Evolutionary conservation across 2,329 filamentous ascomycete species (phyloP).

Genomic region (Talaromyces sp.): DNA sequence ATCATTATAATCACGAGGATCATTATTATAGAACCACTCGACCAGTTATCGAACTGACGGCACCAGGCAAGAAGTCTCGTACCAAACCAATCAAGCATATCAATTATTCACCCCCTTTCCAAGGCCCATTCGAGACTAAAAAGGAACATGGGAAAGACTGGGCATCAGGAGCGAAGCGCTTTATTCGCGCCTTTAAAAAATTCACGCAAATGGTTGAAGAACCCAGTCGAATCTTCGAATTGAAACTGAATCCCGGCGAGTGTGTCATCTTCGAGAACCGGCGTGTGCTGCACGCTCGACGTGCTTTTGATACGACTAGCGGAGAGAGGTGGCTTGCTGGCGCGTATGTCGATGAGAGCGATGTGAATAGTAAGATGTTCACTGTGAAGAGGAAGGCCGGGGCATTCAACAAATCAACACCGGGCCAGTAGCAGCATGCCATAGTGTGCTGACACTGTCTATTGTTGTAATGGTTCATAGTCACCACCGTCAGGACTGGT

Average conservation of each 20-base stretch:
- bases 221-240: slow-evolving; percentile 57
- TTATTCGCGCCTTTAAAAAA: slow-evolving; percentile 43
- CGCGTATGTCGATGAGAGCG: slow-evolving; percentile 69
- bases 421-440: not conserved
- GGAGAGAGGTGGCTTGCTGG: slow-evolving; percentile 79
- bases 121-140: slow-evolving; percentile 46
- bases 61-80: not conserved
- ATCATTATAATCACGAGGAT: slow-evolving; percentile 62
- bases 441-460: not conserved
- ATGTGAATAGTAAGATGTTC: slow-evolving; percentile 32
- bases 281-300: slow-evolving; percentile 76
- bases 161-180: slow-evolving; percentile 19
- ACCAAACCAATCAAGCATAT: slow-evolving; percentile 36
- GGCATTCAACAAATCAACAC: not conserved
- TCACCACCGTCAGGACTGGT: not conserved
- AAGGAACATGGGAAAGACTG: not conserved
- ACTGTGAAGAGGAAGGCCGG: slow-evolving; percentile 4
- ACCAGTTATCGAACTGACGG: slow-evolving; percentile 46
- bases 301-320: slow-evolving; percentile 59
- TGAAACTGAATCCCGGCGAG: slow-evolving; percentile 71
- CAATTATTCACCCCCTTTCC: slow-evolving; percentile 77
- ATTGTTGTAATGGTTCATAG: not conserved
- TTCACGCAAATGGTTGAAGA: slow-evolving; percentile 59
- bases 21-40: slow-evolving; percentile 57
- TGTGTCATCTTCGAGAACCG: slow-evolving; percentile 92